Evolutionary conservation across 495 filamentous ascomycete species (phyloP), one percentile per base, ranked within the genome.

Genomic region (Aspergillus indologenus): DNA sequence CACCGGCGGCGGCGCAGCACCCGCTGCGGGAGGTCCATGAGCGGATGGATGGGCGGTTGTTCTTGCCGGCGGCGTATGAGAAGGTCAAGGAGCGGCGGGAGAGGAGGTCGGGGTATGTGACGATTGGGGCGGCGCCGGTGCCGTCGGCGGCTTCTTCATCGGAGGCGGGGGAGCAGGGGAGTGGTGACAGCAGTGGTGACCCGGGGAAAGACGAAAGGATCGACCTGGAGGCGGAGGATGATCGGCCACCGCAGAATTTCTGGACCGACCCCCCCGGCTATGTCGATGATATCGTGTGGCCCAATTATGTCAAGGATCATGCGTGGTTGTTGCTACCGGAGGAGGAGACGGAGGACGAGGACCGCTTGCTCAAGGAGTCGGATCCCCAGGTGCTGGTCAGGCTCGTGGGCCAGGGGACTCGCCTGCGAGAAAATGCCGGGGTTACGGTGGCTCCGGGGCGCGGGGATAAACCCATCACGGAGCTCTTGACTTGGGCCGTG

Each of bases 251-350:
- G 11, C 83, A 85, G 69, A 92, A 92, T 17, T 97, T 96, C 75
- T 98, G 93, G 94, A 80, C 83, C 19, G 94, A 98, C 70, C 94
- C 94, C 1, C 89, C 89, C 1, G 92, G 90, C 0, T 98, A 97
- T 72, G 91, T 97, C 47, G 94, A 98, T 64, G 81, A 88, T 73
- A 81, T 98, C 56, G 94, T 98, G 3, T 98, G 94, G 94, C 92
- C 92, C 24, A 89, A 91, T 60, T 98, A 96, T 70, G 90, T 88
- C 20, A 76, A 79, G 62, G 81, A 88, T 68, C 91, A 98, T 75
- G 70, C 75, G 56, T 91, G 86, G 76, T 72, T 97, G 62, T 89
- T 96, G 70, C 63, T 85, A 58, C 75, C 75, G 3, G 80, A 89
- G 69, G 85, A 87, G 0, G 80, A 31, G 0, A 40, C 17, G 12